Conservation (phyloP, 805 yeast genomes). For the Lachancea quebecensis region DNA sequence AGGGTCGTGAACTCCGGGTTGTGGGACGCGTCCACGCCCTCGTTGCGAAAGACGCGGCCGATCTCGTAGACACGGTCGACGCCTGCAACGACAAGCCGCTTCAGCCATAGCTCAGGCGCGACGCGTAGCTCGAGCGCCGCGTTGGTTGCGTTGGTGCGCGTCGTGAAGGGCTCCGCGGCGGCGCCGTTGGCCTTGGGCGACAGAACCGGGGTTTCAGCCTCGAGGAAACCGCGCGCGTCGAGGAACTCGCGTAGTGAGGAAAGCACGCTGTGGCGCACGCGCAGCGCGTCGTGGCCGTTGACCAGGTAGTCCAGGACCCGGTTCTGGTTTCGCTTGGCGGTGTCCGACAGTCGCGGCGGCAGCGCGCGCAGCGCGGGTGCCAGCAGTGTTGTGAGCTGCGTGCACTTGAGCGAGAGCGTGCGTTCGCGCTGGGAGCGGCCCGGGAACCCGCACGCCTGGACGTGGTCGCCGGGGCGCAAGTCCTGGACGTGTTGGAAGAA, state of each 20-base stretch:
- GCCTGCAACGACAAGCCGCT: constrained; percentile 75
- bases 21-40: constrained; percentile 87
- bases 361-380: constrained; percentile 65
- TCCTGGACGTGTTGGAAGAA: constrained; percentile 14
- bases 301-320: constrained; percentile 70
- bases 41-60: constrained; percentile 82
- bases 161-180: constrained; percentile 78
- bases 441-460: constrained; percentile 62
- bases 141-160: constrained; percentile 35
- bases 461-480: constrained; percentile 65
- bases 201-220: constrained; percentile 85
- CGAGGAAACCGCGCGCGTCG: constrained; percentile 50
- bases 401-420: constrained; percentile 64
- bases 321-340: constrained; percentile 52
- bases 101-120: constrained; percentile 95
- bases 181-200: constrained; percentile 80
- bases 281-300: constrained; percentile 41
- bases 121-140: constrained; percentile 59
- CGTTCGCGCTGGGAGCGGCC: constrained; percentile 64
- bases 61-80: constrained; percentile 82
- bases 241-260: constrained; percentile 53
- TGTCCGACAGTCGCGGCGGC: constrained; percentile 57
- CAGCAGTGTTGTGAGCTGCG: constrained; percentile 42
- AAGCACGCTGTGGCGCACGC: constrained; percentile 50
- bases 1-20: constrained; percentile 91